A percentile compares a stretch with the other conserved stretches of the same genome.
phyloP scores from a whole-genome alignment of 257 asterid genomes.

The Sherardia arvensis region DNA sequence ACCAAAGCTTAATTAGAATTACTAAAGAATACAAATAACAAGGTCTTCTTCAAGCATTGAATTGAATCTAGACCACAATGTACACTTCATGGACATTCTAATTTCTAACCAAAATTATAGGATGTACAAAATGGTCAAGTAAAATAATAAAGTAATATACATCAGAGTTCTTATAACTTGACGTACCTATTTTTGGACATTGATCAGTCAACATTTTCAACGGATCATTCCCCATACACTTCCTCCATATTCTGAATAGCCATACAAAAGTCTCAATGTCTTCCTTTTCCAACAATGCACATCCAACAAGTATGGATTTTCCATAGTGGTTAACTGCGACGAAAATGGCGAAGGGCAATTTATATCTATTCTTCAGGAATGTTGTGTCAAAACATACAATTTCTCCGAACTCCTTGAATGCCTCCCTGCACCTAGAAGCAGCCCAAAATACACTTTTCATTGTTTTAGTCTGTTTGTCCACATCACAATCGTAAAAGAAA shows the following conservation, averaged over 20 bases:
- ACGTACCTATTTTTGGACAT: no score
- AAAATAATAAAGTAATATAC: no score
- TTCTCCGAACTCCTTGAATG: neutral
- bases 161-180: no score
- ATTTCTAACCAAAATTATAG: no score
- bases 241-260: neutral
- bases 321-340: conserved; percentile 1
- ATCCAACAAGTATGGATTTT: neutral
- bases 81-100: no score
- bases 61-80: no score
- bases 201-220: no score
- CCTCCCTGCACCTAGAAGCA: neutral
- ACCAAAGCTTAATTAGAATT: no score
- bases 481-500: neutral
- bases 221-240: neutral
- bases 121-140: no score
- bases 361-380: neutral
- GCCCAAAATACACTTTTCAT: neutral
- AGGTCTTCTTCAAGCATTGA: no score
- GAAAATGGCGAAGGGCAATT: neutral
- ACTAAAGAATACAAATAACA: no score
- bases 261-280: neutral
- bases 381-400: neutral
- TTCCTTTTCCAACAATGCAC: neutral
- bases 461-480: neutral